Base-by-base conservation (phyloP, 2,329 filamentous ascomycete species). In the Beauveria asiatica region DNA sequence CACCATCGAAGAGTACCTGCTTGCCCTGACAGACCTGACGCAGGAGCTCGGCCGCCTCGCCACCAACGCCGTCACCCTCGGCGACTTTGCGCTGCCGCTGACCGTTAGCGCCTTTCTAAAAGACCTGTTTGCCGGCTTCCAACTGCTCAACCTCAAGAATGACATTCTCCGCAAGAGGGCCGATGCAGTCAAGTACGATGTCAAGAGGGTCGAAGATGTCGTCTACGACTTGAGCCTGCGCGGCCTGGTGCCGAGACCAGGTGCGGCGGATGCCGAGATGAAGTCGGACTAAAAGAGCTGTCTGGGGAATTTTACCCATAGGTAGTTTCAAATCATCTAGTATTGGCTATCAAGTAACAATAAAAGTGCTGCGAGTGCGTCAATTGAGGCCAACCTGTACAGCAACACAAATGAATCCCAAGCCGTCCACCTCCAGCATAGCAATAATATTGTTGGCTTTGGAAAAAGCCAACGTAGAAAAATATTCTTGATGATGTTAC, bases 171-270 rank as follows among this genome's bases (percentile, higher is more conserved):
- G 94, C 62, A 90, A 92, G 76, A 83, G 91, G 63, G 91, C 90
- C 60, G 94, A 99, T 75, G 89, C 88, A 5, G 89, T 99, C 74
- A 99, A 99, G 80, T 99, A 99, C 72, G 88, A 89, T 68, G 91
- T 99, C 69, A 99, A 97, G 81, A 93, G 96, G 73, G 91, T 97
- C 13, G 94, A 99, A 78, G 94, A 97, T 70, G 92, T 99, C 13
- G 93, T 97, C 55, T 99, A 99, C 70, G 94, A 99, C 72, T 77
- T 99, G 60, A 93, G 90, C 25, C 76, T 99, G 70, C 83, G 94
- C 62, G 93, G 94, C 55, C 73, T 97, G 69, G 80, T 95, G 53
- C 84, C 87, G 49, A 78, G 81, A 65, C 66, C 70, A 3, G 67
- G 66, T 0, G 68, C 68, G 42, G 67, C 64, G 3, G 73, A 75